These are phyloP conservation scores for Periconia sp. DNA, from an alignment of 2,329 filamentous ascomycete species.

Conservation along the genomic window DNA sequence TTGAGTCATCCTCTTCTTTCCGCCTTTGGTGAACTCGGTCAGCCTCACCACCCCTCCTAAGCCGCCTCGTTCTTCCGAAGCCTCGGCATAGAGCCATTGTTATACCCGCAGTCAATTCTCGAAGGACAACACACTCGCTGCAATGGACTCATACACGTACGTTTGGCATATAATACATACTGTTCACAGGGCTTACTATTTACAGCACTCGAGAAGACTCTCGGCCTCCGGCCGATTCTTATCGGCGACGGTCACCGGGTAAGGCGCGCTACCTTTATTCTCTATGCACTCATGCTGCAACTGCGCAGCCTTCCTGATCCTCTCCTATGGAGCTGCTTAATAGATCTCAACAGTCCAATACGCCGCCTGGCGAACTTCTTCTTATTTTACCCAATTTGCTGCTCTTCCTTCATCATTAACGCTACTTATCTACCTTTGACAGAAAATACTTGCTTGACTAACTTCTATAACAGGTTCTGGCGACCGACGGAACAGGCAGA, in stretches of 20 bases:
- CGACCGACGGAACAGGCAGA: constrained; percentile 42
- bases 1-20: constrained; percentile 17
- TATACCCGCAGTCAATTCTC: not conserved
- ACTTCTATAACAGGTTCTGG: constrained; percentile 20
- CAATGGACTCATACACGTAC: constrained; percentile 49
- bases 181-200: constrained; percentile 23
- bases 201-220: constrained; percentile 59
- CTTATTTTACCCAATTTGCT: too few species aligned
- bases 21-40: constrained; percentile 16
- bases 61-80: not conserved
- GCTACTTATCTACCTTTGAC: too few species aligned
- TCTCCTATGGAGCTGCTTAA: not conserved
- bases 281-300: not conserved
- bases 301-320: not conserved
- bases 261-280: constrained; percentile 44
- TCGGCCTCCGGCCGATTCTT: constrained; percentile 52
- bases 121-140: constrained; percentile 5
- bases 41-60: constrained; percentile 1
- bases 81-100: not conserved
- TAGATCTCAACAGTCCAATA: not conserved
- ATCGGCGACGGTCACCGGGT: constrained; percentile 73
- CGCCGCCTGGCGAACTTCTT: not conserved
- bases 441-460: too few species aligned
- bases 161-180: constrained; percentile 9
- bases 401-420: too few species aligned